Evolutionary conservation across 1,284 basidiomycete genomes (phyloP).

Genomic region (Cryptococcus sp.): DNA sequence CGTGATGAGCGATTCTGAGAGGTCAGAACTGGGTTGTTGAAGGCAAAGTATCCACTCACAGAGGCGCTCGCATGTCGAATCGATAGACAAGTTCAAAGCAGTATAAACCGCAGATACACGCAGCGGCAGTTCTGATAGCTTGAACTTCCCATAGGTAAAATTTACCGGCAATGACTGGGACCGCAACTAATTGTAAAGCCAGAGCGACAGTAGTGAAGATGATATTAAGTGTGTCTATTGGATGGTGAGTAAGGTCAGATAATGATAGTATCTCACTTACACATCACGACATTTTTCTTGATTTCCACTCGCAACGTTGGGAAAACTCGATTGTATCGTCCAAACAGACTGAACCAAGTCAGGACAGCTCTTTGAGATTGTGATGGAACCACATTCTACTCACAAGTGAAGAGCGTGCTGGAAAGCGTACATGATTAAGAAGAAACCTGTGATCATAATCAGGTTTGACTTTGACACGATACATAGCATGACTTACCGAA

Average conservation of each 20-base stretch:
- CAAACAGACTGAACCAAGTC: background rate
- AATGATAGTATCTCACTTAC: background rate
- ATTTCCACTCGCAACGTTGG: background rate
- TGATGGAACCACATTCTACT: background rate
- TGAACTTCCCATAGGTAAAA: constrained; percentile 15
- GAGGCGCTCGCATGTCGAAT: constrained; percentile 22
- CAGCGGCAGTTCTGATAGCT: constrained; percentile 15
- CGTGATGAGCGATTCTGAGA: constrained; percentile 21
- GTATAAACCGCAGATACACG: constrained; percentile 19
- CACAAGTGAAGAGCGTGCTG: no score
- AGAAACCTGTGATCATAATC: background rate
- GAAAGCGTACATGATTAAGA: background rate
- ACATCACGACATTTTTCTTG: constrained; percentile 4
- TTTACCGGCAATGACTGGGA: constrained; percentile 10
- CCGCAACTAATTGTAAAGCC: constrained; percentile 18
- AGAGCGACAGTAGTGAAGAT: constrained; percentile 25
- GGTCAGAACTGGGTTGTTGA: background rate
- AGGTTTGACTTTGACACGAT: background rate
- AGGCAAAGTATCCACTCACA: constrained; percentile 12
- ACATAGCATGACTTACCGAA: background rate
- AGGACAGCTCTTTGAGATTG: background rate
- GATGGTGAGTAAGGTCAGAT: background rate
- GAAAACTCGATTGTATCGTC: background rate
- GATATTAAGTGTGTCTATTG: constrained; percentile 21
- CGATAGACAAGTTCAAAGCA: constrained; percentile 26